phyloP scores from a whole-genome alignment of 2,329 filamentous ascomycete species.

The Coccinonectria pachysandricola region DNA sequence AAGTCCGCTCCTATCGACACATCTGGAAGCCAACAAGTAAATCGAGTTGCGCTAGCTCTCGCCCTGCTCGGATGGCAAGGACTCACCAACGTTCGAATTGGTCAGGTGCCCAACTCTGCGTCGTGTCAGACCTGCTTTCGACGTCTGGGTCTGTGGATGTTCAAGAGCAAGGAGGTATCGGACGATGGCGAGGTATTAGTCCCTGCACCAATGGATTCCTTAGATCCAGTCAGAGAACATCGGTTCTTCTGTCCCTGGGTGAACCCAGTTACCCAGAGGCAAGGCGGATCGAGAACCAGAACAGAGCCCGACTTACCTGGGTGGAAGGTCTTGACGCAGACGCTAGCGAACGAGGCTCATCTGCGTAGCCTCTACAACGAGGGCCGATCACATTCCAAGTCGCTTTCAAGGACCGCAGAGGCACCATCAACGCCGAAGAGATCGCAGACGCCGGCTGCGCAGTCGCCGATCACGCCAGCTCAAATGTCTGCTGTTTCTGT shows the following conservation, averaged over 20 bases:
- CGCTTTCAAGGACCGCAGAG: constrained; percentile 3
- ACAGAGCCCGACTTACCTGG: constrained; percentile 32
- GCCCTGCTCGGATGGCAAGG: constrained; percentile 70
- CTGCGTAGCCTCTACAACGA: constrained; percentile 31
- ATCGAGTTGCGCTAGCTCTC: constrained; percentile 55
- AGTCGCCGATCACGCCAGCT: constrained; percentile 4
- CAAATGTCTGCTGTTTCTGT: constrained; percentile 4
- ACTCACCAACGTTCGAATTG: constrained; percentile 41
- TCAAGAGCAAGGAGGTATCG: constrained; percentile 62
- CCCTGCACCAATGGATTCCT: constrained; percentile 51
- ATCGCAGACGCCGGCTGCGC: constrained; percentile 9
- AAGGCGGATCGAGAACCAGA: constrained; percentile 22
- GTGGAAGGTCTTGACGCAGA: constrained; percentile 45
- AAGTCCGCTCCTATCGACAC: constrained; percentile 25
- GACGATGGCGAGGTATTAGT: constrained; percentile 41
- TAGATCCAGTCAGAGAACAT: constrained; percentile 64
- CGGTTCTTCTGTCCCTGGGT: constrained; percentile 80
- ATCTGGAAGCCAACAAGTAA: constrained; percentile 27
- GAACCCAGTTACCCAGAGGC: constrained; percentile 50
- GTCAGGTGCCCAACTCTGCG: constrained; percentile 60
- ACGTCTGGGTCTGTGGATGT: constrained; percentile 88
- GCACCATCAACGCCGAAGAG: constrained; percentile 14
- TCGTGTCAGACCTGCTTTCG: constrained; percentile 81
- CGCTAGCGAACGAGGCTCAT: constrained; percentile 48
- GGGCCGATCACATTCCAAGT: constrained; percentile 9